Evolutionary conservation across 116 monocot genomes (phyloP), one percentile per base, ranked within the genome.

Genomic region (Zostera marina): DNA sequence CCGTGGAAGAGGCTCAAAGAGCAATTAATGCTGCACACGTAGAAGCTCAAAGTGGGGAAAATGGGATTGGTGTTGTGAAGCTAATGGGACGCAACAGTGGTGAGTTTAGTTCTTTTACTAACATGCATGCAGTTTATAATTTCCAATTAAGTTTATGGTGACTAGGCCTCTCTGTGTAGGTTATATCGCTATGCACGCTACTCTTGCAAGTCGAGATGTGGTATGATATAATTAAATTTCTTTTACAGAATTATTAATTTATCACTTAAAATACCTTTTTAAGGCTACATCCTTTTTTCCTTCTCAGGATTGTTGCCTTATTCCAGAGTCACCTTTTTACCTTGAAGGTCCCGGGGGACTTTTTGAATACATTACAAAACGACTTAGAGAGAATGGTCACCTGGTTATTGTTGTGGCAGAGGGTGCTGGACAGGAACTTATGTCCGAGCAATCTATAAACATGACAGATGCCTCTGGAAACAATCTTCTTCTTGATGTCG

Each of bases 21-120:
- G 92, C 92, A 17, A 87, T 92, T 55, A 83, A 80, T 74, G 87
- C 87, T 14, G 92, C 92, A 53, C 92, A 92, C 66, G 92, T 87
- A 7, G 92, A 92, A 71, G 75, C 92, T 68, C 71, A 71, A 65
- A 92, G 92, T 64, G 46, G 26, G 54, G 92, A 92, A 67, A 74
- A 92, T 72, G 82, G 92, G 24, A 74, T 92, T 41, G 92, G 92
- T 8, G 66, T 92, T 51, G 92, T 92, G 32, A 92, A 92, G 68
- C 57, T 92, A 47, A 92, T 92, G 92, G 86, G 92, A 20, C 92
- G 92, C 55, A 64, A 83, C 53, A 87, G 83, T 64, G 87, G 90
- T 90, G 57, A 38, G 55, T 55, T 55, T 55, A 23, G 55, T 13
- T 38, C 9, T 23, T 55, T 9, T 55, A 55, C 15, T 7, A 24